Conservation (phyloP, 495 filamentous ascomycete genomes). For the Monascus purpureus region DNA sequence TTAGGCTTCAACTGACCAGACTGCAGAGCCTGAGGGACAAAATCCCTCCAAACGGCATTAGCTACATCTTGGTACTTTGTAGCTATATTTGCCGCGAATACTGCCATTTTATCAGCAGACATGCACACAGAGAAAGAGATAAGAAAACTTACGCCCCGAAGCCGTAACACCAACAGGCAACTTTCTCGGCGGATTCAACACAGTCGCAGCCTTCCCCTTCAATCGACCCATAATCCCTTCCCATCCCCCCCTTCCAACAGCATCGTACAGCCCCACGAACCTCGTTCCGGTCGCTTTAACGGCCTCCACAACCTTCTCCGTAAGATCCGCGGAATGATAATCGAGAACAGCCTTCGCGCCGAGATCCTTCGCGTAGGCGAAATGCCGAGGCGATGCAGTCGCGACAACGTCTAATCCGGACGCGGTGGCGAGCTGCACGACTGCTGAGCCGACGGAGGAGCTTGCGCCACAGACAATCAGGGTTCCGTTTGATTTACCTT, state of each 20-base stretch:
- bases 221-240: neutral
- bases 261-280: neutral
- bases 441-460: neutral
- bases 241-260: neutral
- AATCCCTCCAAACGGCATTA: slow-evolving; percentile 14
- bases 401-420: slow-evolving; percentile 39
- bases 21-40: slow-evolving; percentile 13
- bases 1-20: slow-evolving; percentile 5
- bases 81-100: neutral
- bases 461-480: slow-evolving; percentile 2
- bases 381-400: slow-evolving; percentile 32
- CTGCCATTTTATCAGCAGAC: neutral
- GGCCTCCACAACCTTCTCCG: slow-evolving; percentile 4
- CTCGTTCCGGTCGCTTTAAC: neutral
- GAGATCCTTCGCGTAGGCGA: slow-evolving; percentile 27
- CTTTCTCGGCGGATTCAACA: neutral
- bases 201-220: no score
- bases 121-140: no score
- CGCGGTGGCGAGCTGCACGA: slow-evolving; percentile 18
- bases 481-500: slow-evolving; percentile 4
- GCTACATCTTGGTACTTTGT: slow-evolving; percentile 7
- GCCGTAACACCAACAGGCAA: neutral
- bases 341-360: slow-evolving; percentile 40
- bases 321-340: slow-evolving; percentile 25
- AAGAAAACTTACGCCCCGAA: neutral